phyloP scores from a whole-genome alignment of 1,139 yeast genomes.

The Wickerhamiella pararugosa region DNA sequence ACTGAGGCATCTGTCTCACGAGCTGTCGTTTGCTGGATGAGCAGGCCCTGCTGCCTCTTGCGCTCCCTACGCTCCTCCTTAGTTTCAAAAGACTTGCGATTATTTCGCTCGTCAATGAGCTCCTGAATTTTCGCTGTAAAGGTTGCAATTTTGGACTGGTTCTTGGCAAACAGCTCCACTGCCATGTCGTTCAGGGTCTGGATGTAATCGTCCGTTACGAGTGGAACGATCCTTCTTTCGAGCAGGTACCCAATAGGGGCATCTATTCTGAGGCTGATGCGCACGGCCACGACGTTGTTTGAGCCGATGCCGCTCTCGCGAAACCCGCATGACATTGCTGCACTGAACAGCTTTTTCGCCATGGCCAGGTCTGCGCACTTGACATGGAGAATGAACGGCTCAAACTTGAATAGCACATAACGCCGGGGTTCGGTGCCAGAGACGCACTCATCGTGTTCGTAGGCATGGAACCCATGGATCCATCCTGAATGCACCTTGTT shows the following conservation, averaged over 20 bases:
- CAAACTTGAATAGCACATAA: constrained; percentile 58
- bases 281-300: constrained; percentile 61
- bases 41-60: constrained; percentile 47
- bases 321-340: constrained; percentile 75
- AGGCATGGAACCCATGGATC: constrained; percentile 26
- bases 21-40: constrained; percentile 23
- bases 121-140: constrained; percentile 32
- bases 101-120: constrained; percentile 17
- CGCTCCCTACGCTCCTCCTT: constrained; percentile 46
- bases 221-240: constrained; percentile 14
- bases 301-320: constrained; percentile 78
- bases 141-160: constrained; percentile 38
- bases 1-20: not conserved
- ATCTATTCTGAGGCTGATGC: constrained; percentile 58
- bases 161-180: constrained; percentile 47
- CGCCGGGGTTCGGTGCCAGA: constrained; percentile 26
- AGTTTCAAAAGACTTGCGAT: constrained; percentile 23
- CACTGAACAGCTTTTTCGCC: constrained; percentile 48
- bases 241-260: constrained; percentile 50
- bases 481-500: constrained; percentile 34
- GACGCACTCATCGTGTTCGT: constrained; percentile 10
- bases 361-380: constrained; percentile 47
- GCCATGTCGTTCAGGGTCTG: constrained; percentile 15
- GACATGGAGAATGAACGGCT: constrained; percentile 72
- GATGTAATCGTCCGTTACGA: constrained; percentile 13